Conservation (phyloP, 768 basidiomycete genomes). For the Auricularia sp. region DNA sequence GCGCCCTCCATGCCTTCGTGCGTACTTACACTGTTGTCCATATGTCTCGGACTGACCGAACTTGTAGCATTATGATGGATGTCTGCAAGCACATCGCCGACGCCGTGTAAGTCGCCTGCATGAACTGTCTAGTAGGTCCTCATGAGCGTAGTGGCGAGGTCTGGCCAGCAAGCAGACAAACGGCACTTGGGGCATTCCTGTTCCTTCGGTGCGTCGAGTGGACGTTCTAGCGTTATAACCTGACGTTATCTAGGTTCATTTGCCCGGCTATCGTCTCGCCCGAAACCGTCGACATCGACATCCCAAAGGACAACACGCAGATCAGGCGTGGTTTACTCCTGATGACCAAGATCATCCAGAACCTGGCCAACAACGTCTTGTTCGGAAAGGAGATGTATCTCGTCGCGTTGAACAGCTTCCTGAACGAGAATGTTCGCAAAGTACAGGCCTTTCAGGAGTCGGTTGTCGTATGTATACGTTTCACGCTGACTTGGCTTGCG, state of each 20-base stretch:
- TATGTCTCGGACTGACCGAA: constrained; percentile 8
- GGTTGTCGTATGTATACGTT: constrained; percentile 39
- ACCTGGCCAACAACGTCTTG: constrained; percentile 86
- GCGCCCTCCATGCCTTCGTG: constrained; percentile 63
- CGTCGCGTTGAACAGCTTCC: constrained; percentile 59
- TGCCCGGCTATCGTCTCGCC: constrained; percentile 85
- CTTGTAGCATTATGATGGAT: background rate
- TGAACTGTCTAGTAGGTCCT: background rate
- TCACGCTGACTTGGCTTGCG: background rate
- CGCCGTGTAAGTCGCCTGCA: background rate
- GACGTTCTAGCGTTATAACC: background rate
- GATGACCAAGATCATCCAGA: constrained; percentile 88
- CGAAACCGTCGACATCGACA: constrained; percentile 71
- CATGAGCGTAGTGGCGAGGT: constrained; percentile 38
- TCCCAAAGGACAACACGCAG: constrained; percentile 49
- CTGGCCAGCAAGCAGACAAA: constrained; percentile 73
- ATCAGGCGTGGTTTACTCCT: constrained; percentile 73
- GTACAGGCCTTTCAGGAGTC: background rate
- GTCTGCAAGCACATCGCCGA: background rate
- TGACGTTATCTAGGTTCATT: constrained; percentile 55
- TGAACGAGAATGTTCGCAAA: constrained; percentile 37
- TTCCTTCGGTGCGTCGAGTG: constrained; percentile 55
- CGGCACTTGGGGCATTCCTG: constrained; percentile 82
- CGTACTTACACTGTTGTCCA: constrained; percentile 18
- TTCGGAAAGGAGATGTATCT: constrained; percentile 86